phyloP scores from a whole-genome alignment of 768 basidiomycete species.

The Dacryopinax spathularia region DNA sequence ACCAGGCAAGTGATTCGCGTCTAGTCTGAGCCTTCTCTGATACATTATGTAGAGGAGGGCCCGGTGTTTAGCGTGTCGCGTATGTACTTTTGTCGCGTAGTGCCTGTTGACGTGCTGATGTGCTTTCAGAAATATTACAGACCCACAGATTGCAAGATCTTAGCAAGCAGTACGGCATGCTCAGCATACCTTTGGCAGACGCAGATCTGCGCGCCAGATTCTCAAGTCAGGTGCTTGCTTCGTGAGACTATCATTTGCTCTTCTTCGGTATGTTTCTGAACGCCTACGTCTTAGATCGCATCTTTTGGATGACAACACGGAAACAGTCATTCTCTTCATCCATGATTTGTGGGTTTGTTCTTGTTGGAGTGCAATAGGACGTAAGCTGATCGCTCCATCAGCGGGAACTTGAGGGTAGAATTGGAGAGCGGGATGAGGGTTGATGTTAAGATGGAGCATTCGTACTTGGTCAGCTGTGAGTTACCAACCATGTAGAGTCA shows the following conservation, averaged over 20 bases:
- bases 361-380: not conserved
- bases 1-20: constrained; percentile 39
- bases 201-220: constrained; percentile 55
- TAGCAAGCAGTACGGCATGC: constrained; percentile 59
- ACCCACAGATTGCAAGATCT: constrained; percentile 75
- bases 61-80: constrained; percentile 14
- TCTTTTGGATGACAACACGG: constrained; percentile 45
- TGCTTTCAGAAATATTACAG: constrained; percentile 21
- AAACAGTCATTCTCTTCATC: constrained; percentile 69
- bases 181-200: constrained; percentile 63
- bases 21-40: not conserved
- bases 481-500: not conserved
- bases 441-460: constrained; percentile 63
- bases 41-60: not conserved
- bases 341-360: constrained; percentile 74
- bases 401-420: constrained; percentile 79
- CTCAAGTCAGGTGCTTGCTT: constrained; percentile 74
- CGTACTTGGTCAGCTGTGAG: constrained; percentile 54
- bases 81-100: not conserved
- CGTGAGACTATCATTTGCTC: constrained; percentile 37
- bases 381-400: constrained; percentile 21
- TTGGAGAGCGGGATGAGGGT: constrained; percentile 57
- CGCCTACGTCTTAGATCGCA: constrained; percentile 12
- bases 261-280: not conserved
- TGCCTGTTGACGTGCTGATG: not conserved